Evolutionary conservation across 176 grass and related monocot genomes (phyloP), one percentile per base, ranked within the genome.

Genomic region (Oryza longistaminata): DNA sequence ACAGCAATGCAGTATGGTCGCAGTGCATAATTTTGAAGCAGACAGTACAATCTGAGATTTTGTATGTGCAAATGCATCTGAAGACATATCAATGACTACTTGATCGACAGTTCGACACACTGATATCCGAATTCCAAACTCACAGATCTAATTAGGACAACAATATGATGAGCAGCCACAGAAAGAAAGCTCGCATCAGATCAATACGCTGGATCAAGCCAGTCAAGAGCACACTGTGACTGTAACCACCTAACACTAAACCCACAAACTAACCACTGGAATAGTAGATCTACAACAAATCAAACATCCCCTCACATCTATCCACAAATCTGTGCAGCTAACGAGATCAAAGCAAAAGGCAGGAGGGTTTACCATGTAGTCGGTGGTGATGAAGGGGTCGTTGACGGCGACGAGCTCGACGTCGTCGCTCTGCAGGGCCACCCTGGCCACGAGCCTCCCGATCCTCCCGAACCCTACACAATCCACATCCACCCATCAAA

Each of bases 351-450:
- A n/a, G 42, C 73, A 53, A 33, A 33, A 33, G 26, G 14, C 46
- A 3, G 7, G 15, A 73, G 42, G 42, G 60, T 85, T 87, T 87
- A 92, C 90, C 90, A 92, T 92, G 87, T 92, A 92, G 45, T 92
- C 90, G 11, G 87, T 89, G 79, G 83, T 81, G 74, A 92, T 92
- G 83, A 92, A 89, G 3, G 90, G 90, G 68, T 92, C 90, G 26
- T 92, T 89, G 39, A 92, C 87, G 46, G 90, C 90, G 11, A 92
- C 90, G 45, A 92, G 87, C 67, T 92, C 87, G 44, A 92, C 66
- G 49, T 92, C 90, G 3, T 88, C 87, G 53, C 90, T 92, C 87
- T 87, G 90, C 15, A 92, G 87, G 37, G 90, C 90, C 8, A 92
- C 90, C 68, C 90, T 83, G 24, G 87, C 90, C 35, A 92, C 87